Conservation (phyloP, 441 rosid genomes). For the Populus trichocarpa region DNA sequence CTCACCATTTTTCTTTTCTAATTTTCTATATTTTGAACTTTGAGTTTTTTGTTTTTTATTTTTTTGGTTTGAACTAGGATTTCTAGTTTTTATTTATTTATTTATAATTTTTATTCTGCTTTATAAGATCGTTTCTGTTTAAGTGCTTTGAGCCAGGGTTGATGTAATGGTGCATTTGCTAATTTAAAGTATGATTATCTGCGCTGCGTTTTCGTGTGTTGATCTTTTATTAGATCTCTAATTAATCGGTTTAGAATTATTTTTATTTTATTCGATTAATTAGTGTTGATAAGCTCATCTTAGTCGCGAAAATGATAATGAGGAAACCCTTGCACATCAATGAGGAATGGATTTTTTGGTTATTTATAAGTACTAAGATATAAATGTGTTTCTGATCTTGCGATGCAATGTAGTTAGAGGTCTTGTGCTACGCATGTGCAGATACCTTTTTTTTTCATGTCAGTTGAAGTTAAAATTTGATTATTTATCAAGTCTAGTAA, state of each 20-base stretch:
- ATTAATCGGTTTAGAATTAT: not conserved
- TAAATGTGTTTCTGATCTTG: not conserved
- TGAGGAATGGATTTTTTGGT: not conserved
- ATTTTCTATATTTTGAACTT: not conserved
- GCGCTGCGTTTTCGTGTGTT: not conserved
- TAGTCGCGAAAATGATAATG: too few relatives aligned
- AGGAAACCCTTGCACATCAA: too few relatives aligned
- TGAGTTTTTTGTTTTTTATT: too few relatives aligned
- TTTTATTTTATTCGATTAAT: not conserved
- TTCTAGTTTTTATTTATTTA: not conserved
- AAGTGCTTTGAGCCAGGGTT: not conserved
- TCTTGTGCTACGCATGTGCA: not conserved
- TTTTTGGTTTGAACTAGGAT: not conserved
- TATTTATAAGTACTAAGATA: too few relatives aligned
- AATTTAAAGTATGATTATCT: not conserved
- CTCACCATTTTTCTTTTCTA: not conserved
- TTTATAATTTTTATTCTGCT: not conserved
- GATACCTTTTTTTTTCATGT: not conserved
- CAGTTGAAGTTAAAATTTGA: not conserved
- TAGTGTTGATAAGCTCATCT: not conserved
- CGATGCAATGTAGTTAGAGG: not conserved
- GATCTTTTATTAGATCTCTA: not conserved
- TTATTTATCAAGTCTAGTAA: not conserved
- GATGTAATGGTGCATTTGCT: not conserved
- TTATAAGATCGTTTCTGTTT: not conserved